A percentile compares a stretch with the other conserved stretches of the same genome.
Evolutionary conservation across 176 grass and related monocot genomes (phyloP).

Genomic region (Carex pumila): DNA sequence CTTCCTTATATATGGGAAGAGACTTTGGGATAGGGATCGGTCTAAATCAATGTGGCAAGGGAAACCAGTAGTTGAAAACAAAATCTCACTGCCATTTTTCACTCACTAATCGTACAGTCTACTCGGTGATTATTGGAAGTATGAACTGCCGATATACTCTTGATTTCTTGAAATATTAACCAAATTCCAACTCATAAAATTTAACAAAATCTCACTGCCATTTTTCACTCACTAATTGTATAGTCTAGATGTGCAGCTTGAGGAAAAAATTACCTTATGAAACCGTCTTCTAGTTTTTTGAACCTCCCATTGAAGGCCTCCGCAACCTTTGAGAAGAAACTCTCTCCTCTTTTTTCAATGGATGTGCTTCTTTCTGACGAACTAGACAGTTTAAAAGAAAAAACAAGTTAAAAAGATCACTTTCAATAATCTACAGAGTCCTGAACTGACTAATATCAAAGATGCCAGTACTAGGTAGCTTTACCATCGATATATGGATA

Average conservation of each 20-base stretch:
- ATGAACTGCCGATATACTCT: background rate
- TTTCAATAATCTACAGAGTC: background rate
- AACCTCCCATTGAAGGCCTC: constrained; percentile 81
- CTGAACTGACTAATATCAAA: background rate
- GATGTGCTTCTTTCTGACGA: constrained; percentile 39
- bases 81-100: background rate
- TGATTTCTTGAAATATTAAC: background rate
- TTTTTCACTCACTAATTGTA: no score
- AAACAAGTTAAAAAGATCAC: constrained; percentile 21
- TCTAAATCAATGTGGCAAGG: background rate
- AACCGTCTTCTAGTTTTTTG: constrained; percentile 61
- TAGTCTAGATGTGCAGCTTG: background rate
- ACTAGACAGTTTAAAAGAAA: constrained; percentile 43
- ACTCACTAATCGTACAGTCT: background rate
- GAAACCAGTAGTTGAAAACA: background rate
- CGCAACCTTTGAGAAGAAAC: constrained; percentile 45
- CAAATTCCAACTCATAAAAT: background rate
- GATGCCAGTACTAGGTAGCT: background rate
- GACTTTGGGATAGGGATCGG: background rate
- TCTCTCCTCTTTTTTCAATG: constrained; percentile 51
- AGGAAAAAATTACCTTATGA: constrained; percentile 47
- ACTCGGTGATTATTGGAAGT: background rate
- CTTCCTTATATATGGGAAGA: no score
- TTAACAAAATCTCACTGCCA: no score
- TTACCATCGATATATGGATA: background rate